Percentiles rank a stretch among this genome's conserved stretches.
These are phyloP conservation scores for Alternaria hordeiaustralica DNA, from an alignment of 2,329 filamentous ascomycete genomes.

Conservation along the genomic window DNA sequence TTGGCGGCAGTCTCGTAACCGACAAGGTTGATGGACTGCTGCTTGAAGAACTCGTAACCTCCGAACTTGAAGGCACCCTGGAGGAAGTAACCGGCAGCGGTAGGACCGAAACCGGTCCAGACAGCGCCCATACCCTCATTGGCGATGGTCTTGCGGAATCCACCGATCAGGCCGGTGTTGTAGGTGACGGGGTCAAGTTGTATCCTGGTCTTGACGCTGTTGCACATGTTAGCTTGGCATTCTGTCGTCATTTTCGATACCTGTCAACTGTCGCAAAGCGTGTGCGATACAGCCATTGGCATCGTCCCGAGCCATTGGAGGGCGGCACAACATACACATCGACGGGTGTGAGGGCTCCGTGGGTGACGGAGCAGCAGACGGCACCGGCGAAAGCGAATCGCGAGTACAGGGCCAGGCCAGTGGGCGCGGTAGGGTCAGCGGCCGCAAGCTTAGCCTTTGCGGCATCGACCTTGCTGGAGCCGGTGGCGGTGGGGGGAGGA, in stretches of 20 bases:
- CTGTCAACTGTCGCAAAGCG: slow-evolving; percentile 17
- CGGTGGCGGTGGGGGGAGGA: slow-evolving; percentile 56
- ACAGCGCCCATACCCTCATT: slow-evolving; percentile 85
- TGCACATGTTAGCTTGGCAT: slow-evolving; percentile 31
- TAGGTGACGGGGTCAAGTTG: slow-evolving; percentile 90
- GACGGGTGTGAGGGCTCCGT: slow-evolving; percentile 95
- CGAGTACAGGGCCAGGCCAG: slow-evolving; percentile 80
- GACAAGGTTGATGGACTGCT: slow-evolving; percentile 81
- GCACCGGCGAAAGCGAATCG: slow-evolving; percentile 97
- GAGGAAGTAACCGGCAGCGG: slow-evolving; percentile 89
- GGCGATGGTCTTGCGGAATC: slow-evolving; percentile 81
- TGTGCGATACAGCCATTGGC: slow-evolving; percentile 37
- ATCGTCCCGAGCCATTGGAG: slow-evolving; percentile 4
- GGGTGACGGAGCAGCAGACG: slow-evolving; percentile 96
- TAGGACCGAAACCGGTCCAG: slow-evolving; percentile 84
- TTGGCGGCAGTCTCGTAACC: slow-evolving; percentile 72
- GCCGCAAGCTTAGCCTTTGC: slow-evolving; percentile 57
- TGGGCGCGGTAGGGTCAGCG: slow-evolving; percentile 61
- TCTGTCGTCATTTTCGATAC: slow-evolving; percentile 19
- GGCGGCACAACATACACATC: slow-evolving; percentile 83
- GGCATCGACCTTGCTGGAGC: slow-evolving; percentile 61
- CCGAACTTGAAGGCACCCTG: slow-evolving; percentile 94
- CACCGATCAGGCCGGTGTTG: slow-evolving; percentile 85
- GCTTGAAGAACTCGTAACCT: slow-evolving; percentile 96
- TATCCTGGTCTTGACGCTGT: slow-evolving; percentile 92